Percentiles rank a stretch among this genome's conserved stretches.
These are phyloP conservation scores for Aureoboletus auriporus DNA, from an alignment of 768 basidiomycete genomes.

Conservation along the genomic window DNA sequence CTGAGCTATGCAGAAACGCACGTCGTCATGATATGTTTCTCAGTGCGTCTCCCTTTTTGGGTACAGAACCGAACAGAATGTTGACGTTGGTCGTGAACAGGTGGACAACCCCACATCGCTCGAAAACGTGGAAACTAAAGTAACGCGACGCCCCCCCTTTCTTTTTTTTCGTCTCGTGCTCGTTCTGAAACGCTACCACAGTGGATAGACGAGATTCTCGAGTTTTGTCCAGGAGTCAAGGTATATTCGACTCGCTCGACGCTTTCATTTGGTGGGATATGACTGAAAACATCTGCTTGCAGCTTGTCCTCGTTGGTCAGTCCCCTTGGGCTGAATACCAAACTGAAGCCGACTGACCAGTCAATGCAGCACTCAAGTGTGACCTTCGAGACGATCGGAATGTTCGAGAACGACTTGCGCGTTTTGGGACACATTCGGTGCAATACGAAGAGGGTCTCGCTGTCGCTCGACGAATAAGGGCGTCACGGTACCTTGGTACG, in stretches of 20 bases:
- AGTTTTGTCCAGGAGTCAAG: constrained; percentile 95
- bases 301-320: constrained; percentile 90
- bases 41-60: constrained; percentile 43
- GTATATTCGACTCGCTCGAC: constrained; percentile 33
- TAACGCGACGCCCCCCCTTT: constrained; percentile 20
- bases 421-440: constrained; percentile 67
- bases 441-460: constrained; percentile 92
- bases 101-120: constrained; percentile 93
- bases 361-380: constrained; percentile 78
- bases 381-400: constrained; percentile 85
- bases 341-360: constrained; percentile 9
- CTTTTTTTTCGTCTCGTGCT: not conserved
- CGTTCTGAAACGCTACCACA: constrained; percentile 28
- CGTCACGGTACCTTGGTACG: constrained; percentile 87
- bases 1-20: constrained; percentile 97
- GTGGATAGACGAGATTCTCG: constrained; percentile 92
- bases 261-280: not conserved
- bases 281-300: constrained; percentile 6
- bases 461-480: constrained; percentile 86
- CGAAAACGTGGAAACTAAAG: constrained; percentile 95
- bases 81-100: constrained; percentile 32
- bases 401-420: constrained; percentile 67
- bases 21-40: constrained; percentile 95
- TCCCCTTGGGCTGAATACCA: constrained; percentile 10
- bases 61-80: not conserved